phyloP scores from a whole-genome alignment of 805 yeast species.

The Kuraishia piskuri region DNA sequence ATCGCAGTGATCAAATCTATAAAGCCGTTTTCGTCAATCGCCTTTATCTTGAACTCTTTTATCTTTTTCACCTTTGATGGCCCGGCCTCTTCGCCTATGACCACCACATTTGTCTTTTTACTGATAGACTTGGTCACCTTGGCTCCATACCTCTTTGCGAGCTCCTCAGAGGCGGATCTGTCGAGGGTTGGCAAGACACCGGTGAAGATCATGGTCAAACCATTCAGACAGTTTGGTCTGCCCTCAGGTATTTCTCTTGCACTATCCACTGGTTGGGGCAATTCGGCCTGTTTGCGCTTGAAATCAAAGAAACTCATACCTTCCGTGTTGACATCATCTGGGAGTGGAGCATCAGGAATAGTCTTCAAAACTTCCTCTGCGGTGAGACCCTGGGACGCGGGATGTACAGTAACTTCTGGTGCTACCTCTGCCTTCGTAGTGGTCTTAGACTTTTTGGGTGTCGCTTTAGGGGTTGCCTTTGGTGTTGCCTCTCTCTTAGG shows the following conservation, averaged over 20 bases:
- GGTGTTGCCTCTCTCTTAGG: conserved; percentile 5
- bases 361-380: conserved; percentile 50
- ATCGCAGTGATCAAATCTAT: conserved; percentile 59
- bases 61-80: conserved; percentile 88
- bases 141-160: conserved; percentile 87
- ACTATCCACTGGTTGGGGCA: conserved; percentile 23
- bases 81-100: conserved; percentile 93
- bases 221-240: conserved; percentile 76
- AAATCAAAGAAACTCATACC: conserved; percentile 50
- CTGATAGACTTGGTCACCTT: conserved; percentile 81
- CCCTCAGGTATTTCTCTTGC: conserved; percentile 63
- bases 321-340: conserved; percentile 40
- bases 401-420: neutral
- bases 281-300: conserved; percentile 33
- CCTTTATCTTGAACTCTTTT: conserved; percentile 62
- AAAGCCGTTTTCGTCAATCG: conserved; percentile 84
- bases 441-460: conserved; percentile 2
- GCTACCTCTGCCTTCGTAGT: neutral
- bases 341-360: conserved; percentile 71
- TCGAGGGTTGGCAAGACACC: conserved; percentile 78
- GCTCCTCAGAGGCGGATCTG: conserved; percentile 62
- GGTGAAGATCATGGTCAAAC: conserved; percentile 88
- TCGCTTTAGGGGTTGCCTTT: conserved; percentile 3
- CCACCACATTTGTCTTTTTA: conserved; percentile 79
- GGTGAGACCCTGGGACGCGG: conserved; percentile 16